Evolutionary conservation across 495 filamentous ascomycete species (phyloP), one percentile per base, ranked within the genome.

Genomic region (Filosporella fistucella): DNA sequence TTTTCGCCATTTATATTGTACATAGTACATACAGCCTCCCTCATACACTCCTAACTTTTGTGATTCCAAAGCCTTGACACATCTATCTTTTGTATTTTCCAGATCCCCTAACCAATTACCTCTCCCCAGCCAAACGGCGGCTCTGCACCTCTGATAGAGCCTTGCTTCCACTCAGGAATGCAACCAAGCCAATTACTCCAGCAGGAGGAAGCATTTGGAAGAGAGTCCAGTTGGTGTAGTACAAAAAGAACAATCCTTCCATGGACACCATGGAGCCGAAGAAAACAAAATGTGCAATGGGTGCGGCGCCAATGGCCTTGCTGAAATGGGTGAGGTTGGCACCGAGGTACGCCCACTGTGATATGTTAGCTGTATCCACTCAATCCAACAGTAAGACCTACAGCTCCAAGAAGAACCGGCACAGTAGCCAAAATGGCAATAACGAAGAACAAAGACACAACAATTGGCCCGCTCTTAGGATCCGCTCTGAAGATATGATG

Each of bases 101-200:
- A 26, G 9, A 26, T 36, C 10, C 29, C 47, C 4, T n/a, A 22
- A 17, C 18, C 22, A 20, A 59, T 74, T 69, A 93, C 57, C 91
- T 74, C 60, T 90, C 76, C 13, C 91, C 88, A 25, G 84, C 83
- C 56, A 96, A 68, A 34, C 93, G 77, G 41, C 93, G 75, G 52
- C 81, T 84, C 68, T 95, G 93, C 22, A 97, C 91, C 69, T 98
- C 93, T 34, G 86, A 83, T 56, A 98, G 70, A 18, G 93, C 94
- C 63, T 91, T 85, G 58, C 85, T 90, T 45, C 93, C 94, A 64
- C 89, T 95, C 33, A 97, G 65, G 59, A 94, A 89, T 18, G 86
- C 78, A 44, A 89, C 79, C 35, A 73, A 64, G 17, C 83, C 84
- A 41, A 86, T 77, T 33, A 77, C 68, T 26, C 73, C 77, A 52